These are phyloP conservation scores for Boletus rufocinnamomeus DNA, from an alignment of 768 basidiomycete genomes.

Conservation along the genomic window DNA sequence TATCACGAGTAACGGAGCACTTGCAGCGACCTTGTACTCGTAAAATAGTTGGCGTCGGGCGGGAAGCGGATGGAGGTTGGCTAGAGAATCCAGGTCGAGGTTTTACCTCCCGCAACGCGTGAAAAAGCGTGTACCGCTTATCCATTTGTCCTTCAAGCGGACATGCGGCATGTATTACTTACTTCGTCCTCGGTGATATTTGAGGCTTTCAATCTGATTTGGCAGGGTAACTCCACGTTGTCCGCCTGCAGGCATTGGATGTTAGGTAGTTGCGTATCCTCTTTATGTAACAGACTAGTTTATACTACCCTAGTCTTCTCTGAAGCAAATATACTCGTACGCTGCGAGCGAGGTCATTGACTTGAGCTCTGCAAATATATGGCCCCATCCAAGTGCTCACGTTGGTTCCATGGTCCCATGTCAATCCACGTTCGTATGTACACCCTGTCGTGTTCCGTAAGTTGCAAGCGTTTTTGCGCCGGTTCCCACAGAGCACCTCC, in stretches of 20 bases:
- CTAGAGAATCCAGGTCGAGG: constrained; percentile 37
- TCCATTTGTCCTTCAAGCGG: constrained; percentile 43
- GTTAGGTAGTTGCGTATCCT: constrained; percentile 41
- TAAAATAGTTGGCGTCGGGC: constrained; percentile 29
- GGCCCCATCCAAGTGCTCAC: neutral
- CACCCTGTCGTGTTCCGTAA: constrained; percentile 14
- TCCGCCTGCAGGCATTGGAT: constrained; percentile 71
- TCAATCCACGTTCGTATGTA: neutral
- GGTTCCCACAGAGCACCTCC: constrained; percentile 38
- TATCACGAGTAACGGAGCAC: constrained; percentile 27
- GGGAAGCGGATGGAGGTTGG: constrained; percentile 23
- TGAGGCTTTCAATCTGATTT: constrained; percentile 47
- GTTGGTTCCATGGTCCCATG: neutral
- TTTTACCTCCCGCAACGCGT: constrained; percentile 47
- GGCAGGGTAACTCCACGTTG: constrained; percentile 59
- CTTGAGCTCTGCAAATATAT: neutral
- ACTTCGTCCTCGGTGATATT: constrained; percentile 19
- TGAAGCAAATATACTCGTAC: neutral
- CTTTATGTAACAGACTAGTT: constrained; percentile 44
- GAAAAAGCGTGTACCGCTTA: constrained; percentile 56
- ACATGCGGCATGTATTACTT: constrained; percentile 34
- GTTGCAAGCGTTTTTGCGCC: constrained; percentile 10
- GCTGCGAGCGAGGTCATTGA: neutral
- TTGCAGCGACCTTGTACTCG: constrained; percentile 30
- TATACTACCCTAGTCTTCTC: constrained; percentile 16